Base-by-base conservation (phyloP, 2,329 filamentous ascomycete genomes). In the Boeremia lycopersici region DNA sequence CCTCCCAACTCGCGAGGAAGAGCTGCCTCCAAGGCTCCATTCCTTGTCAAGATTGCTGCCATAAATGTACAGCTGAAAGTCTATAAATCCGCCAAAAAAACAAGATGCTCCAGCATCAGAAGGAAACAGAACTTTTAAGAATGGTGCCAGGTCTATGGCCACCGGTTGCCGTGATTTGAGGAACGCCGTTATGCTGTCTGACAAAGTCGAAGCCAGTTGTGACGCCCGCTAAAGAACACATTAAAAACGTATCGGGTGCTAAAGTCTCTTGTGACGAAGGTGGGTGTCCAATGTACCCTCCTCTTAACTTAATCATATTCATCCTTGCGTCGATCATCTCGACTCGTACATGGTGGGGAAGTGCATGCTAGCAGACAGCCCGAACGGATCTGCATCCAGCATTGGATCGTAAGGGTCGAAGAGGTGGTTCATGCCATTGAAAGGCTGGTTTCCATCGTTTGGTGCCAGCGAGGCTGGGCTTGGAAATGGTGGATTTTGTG, bases 311-410 rank as follows among this genome's bases (percentile, higher is more conserved):
- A 34, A 40, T 56, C 53, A 52, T 56, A 43, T 55, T 42, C 41
- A 55, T 55, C 46, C 52, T 68, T 52, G 38, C 57, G 52, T 64
- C 57, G 49, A 53, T 72, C 62, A 76, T 69, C 73, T 67, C 53
- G 76, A 71, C 56, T 79, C 76, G 71, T 91, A 91, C 46, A 86
- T 85, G 75, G 89, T 90, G 10, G 92, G 92, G 68, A 96, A 96
- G 62, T 93, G 90, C 93, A 96, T 96, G 77, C 91, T 96, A 31
- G 93, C 93, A 55, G 90, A 93, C 47, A 97, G 81, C 11, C 93
- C 93, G 68, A 97, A 98, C 0, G 93, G 93, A 75, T 97, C 93
- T 75, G 92, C 91, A 72, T 97, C 93, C 43, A 96, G 81, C 77
- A 92, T 90, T 15, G 92, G 89, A 68, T 97, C 93, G 71, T 91